phyloP scores from a whole-genome alignment of 2,329 filamentous ascomycete species.

The Penicillium sp. region DNA sequence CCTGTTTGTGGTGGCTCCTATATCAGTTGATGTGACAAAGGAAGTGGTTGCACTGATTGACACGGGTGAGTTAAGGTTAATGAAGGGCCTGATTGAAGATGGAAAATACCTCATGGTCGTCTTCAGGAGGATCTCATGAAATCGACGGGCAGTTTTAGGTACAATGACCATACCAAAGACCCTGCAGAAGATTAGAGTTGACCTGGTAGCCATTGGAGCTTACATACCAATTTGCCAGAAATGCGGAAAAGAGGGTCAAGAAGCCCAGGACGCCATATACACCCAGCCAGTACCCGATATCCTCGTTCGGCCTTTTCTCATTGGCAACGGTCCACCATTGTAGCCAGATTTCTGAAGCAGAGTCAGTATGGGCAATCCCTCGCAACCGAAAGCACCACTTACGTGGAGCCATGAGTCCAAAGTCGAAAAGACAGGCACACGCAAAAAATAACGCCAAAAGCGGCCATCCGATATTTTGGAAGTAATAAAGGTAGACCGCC shows the following conservation, averaged over 20 bases:
- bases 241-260: conserved; percentile 17
- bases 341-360: conserved; percentile 26
- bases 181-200: conserved; percentile 5
- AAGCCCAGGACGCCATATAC: conserved; percentile 28
- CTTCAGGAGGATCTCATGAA: conserved; percentile 24
- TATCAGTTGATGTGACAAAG: conserved; percentile 28
- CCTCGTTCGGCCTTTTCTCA: conserved; percentile 21
- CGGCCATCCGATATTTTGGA: conserved; percentile 28
- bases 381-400: background rate
- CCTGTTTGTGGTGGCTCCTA: conserved; percentile 24
- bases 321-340: conserved; percentile 30
- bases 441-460: conserved; percentile 19
- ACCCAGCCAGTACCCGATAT: conserved; percentile 26
- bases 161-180: conserved; percentile 24
- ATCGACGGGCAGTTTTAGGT: conserved; percentile 21
- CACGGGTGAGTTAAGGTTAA: conserved; percentile 11
- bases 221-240: conserved; percentile 17
- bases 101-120: conserved; percentile 19
- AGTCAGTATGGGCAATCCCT: background rate
- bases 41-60: conserved; percentile 30
- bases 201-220: too few relatives aligned
- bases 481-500: conserved; percentile 36
- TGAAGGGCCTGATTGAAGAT: background rate
- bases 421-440: conserved; percentile 23
- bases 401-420: conserved; percentile 33